Conservation (phyloP, 164 flowering plant genomes). For the Dillenia turbinata region DNA sequence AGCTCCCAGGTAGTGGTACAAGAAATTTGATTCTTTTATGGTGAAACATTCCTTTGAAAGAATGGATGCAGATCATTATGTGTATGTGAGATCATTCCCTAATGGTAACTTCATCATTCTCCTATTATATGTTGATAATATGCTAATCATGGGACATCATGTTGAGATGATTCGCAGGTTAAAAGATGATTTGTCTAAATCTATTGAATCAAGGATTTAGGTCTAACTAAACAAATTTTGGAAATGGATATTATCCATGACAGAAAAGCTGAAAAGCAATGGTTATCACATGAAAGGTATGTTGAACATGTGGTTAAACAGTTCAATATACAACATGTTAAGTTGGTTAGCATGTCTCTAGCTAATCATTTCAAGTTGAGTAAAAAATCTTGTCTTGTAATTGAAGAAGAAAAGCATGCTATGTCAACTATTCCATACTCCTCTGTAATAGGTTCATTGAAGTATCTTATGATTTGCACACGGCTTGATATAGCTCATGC, state of each 20-base stretch:
- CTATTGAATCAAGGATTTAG: background rate
- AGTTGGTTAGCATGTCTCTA: background rate
- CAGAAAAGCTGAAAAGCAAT: background rate
- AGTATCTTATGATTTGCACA: slow-evolving; percentile 4
- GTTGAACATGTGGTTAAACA: background rate
- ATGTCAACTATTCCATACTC: background rate
- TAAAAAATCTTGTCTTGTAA: background rate
- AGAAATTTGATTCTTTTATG: background rate
- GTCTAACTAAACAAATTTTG: background rate
- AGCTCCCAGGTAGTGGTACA: background rate
- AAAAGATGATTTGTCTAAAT: background rate
- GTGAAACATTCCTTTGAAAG: background rate
- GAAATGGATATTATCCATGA: background rate
- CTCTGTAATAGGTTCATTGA: background rate
- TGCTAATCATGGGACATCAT: background rate
- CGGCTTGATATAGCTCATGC: background rate
- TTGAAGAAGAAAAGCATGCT: background rate
- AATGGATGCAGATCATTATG: background rate
- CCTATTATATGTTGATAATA: background rate
- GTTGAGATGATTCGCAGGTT: background rate
- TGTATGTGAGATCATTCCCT: background rate
- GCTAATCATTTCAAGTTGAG: slow-evolving; percentile 3
- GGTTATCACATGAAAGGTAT: background rate
- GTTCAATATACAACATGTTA: background rate
- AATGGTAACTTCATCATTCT: background rate